Evolutionary conservation across 1,139 yeast species (phyloP), one percentile per base, ranked within the genome.

Genomic region (Hanseniaspora gamundiae): DNA sequence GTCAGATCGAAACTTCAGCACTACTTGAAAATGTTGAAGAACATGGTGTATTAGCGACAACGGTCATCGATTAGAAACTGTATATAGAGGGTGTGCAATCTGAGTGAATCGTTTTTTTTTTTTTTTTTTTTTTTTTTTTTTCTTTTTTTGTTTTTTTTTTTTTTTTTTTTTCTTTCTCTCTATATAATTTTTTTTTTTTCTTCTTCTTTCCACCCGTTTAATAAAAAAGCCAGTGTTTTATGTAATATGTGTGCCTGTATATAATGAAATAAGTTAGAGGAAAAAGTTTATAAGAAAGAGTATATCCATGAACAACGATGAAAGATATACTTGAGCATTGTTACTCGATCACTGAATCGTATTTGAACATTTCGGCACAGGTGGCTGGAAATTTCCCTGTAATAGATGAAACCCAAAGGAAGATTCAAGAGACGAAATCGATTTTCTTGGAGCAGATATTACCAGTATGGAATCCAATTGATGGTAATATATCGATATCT

Each of bases 401-500:
- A 3, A 55, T 60, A 10, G 42, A 40, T 11, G 56, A 52, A 8
- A 61, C 65, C 13, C 59, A 61, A 43, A 40, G 49, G 11, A 61
- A 59, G 2, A 56, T 61, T 4, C 44, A 41, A 21, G 21, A 49
- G 21, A 59, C 62, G 1, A 49, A 54, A 29, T 26, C 41, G 11
- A 43, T 51, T 40, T 45, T 61, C 16, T 39, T 58, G 9, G 42
- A 52, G 13, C 58, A 56, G 31, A 54, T 59, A 4, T 55, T 61
- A 40, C 44, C 53, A 2, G 49, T 51, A 16, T 59, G 62, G 60
- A 49, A 54, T 38, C 63, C 63, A 1, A 47, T 53, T n/a, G 51
- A 50, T 41, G 55, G 57, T 19, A 59, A 56, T 21, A 56, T 57
- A 11, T 56, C 64, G 2, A 58, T 61, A 43, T 59, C 64, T 1